Evolutionary conservation across 768 basidiomycete species (phyloP).

Genomic region (Termitomyces titanicus): DNA sequence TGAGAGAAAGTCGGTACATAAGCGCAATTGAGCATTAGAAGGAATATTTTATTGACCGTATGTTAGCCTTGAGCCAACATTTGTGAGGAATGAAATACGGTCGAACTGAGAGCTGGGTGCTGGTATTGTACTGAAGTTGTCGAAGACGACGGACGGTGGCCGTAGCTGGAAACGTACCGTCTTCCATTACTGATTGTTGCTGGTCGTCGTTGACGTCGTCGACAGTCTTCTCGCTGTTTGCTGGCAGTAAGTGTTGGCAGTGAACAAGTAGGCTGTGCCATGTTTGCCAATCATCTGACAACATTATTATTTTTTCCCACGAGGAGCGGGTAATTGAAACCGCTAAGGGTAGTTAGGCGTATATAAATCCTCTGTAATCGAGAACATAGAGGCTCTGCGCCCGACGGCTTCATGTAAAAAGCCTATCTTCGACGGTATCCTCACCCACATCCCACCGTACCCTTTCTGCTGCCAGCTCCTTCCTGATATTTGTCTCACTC

Average conservation of each 20-base stretch:
- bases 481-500: conserved; percentile 12
- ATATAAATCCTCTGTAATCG: too few relatives aligned
- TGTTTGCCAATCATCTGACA: conserved; percentile 2
- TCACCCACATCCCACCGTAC: conserved; percentile 23
- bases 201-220: conserved; percentile 8
- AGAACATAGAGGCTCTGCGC: neutral
- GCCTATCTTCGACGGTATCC: conserved; percentile 22
- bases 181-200: conserved; percentile 39
- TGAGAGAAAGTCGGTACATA: conserved; percentile 13
- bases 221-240: conserved; percentile 3
- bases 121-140: conserved; percentile 20
- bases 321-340: neutral
- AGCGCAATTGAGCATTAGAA: conserved; percentile 8
- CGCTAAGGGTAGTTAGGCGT: too few relatives aligned
- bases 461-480: conserved; percentile 14
- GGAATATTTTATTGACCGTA: conserved; percentile 10
- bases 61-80: conserved; percentile 44
- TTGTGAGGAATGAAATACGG: conserved; percentile 24
- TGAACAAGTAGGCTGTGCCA: neutral
- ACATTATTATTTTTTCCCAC: conserved; percentile 8
- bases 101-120: conserved; percentile 19
- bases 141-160: conserved; percentile 49
- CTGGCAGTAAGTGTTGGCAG: conserved; percentile 7
- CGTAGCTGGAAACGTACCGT: conserved; percentile 82
- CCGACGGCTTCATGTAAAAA: conserved; percentile 7